Evolutionary conservation across 1,284 basidiomycete genomes (phyloP).

Genomic region (Vanrija sp.): DNA sequence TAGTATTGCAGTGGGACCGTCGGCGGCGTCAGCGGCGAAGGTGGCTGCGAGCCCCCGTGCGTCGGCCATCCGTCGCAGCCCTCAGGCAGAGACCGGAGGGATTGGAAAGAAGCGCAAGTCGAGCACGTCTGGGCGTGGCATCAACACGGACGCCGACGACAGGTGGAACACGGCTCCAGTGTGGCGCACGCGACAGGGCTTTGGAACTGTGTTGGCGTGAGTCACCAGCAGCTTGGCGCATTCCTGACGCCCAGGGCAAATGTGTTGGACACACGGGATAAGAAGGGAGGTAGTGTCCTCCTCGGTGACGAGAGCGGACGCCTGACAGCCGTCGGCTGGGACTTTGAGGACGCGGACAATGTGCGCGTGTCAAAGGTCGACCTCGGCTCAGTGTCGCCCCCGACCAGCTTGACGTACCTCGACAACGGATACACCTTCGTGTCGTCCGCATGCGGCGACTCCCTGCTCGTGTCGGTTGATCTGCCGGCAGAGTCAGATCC

Average conservation of each 20-base stretch:
- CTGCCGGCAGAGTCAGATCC: neutral
- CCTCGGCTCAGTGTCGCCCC: constrained; percentile 64
- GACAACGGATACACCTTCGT: constrained; percentile 69
- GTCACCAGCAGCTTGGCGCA: constrained; percentile 37
- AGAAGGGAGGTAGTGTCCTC: constrained; percentile 54
- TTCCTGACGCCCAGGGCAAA: constrained; percentile 52
- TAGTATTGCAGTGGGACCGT: constrained; percentile 10
- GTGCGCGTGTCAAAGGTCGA: constrained; percentile 60
- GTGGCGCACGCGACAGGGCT: constrained; percentile 46
- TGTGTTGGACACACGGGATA: constrained; percentile 12
- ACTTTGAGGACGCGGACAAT: constrained; percentile 45
- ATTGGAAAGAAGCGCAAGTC: constrained; percentile 38
- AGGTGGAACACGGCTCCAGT: constrained; percentile 32
- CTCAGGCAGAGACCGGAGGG: constrained; percentile 32
- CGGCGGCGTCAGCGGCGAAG: neutral
- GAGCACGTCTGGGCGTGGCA: constrained; percentile 25
- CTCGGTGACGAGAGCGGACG: constrained; percentile 76
- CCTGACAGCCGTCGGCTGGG: constrained; percentile 62
- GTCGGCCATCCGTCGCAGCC: constrained; percentile 25
- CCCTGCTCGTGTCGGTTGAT: constrained; percentile 60
- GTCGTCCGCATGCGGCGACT: constrained; percentile 78
- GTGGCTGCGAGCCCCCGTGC: constrained; percentile 23
- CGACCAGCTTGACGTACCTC: constrained; percentile 73
- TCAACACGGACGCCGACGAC: constrained; percentile 12
- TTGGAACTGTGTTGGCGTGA: constrained; percentile 44